Conservation (phyloP, 192 early-diverging fungal genomes). For the Coemansia sp. region DNA sequence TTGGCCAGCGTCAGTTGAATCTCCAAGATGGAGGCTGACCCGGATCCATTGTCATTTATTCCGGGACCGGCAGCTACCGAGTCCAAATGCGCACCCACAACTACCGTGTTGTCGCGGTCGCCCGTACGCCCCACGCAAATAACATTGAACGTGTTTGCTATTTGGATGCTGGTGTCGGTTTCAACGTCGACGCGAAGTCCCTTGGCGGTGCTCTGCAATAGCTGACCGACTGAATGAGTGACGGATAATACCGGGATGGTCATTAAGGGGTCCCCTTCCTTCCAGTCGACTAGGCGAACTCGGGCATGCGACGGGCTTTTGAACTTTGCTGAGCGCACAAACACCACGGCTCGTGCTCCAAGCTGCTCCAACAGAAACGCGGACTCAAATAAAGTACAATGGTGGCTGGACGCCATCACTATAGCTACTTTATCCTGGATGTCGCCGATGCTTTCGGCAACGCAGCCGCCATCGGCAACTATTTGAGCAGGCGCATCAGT, state of each 20-base stretch:
- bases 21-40: conserved; percentile 58
- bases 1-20: conserved; percentile 57
- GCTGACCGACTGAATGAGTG: conserved; percentile 57
- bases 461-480: conserved; percentile 53
- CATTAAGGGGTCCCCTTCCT: conserved; percentile 63
- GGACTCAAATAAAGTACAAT: conserved; percentile 57
- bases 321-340: conserved; percentile 53
- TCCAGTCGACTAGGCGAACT: conserved; percentile 60
- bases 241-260: conserved; percentile 60
- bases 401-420: conserved; percentile 25
- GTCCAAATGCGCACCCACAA: conserved; percentile 67
- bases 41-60: conserved; percentile 70
- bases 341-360: conserved; percentile 59
- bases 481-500: conserved; percentile 36
- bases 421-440: conserved; percentile 56
- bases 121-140: conserved; percentile 57
- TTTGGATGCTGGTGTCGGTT: conserved; percentile 51
- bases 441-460: conserved; percentile 30
- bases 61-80: conserved; percentile 69
- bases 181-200: conserved; percentile 43
- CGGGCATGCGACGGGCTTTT: conserved; percentile 54
- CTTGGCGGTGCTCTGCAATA: conserved; percentile 35
- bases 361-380: conserved; percentile 59
- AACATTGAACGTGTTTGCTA: conserved; percentile 65
- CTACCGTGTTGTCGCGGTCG: conserved; percentile 50